Conservation (phyloP, 1,284 basidiomycete species). For the Boletus semigastroideus region DNA sequence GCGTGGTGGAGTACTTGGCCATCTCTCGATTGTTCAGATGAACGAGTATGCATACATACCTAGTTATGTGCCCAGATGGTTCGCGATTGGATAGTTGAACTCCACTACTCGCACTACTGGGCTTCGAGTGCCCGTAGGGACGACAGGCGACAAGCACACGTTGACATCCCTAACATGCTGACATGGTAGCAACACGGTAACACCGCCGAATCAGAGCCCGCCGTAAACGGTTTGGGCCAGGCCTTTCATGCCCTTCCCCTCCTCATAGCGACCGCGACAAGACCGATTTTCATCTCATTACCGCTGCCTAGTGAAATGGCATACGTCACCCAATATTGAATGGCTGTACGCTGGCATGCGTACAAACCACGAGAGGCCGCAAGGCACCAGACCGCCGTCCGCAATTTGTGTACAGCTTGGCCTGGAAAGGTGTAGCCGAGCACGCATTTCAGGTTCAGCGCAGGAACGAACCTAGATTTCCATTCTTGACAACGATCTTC, state of each 20-base stretch:
- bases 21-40: too few relatives aligned
- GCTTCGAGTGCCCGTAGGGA: not conserved
- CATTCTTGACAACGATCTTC: not conserved
- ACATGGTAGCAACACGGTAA: too few relatives aligned
- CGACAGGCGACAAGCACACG: too few relatives aligned
- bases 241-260: too few relatives aligned
- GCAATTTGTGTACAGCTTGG: not conserved
- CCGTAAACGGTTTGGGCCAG: too few relatives aligned
- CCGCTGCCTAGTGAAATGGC: not conserved
- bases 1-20: too few relatives aligned
- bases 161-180: too few relatives aligned
- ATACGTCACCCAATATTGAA: not conserved
- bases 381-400: not conserved
- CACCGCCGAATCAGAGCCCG: too few relatives aligned
- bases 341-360: not conserved
- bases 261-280: not conserved
- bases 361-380: not conserved
- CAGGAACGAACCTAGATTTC: not conserved
- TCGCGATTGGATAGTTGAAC: not conserved
- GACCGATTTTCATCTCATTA: not conserved
- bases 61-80: not conserved
- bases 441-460: not conserved
- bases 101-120: not conserved
- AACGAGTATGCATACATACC: too few relatives aligned
- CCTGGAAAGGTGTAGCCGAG: not conserved